Base-by-base conservation (phyloP, 2,329 filamentous ascomycete species). In the Diaporthe eres region DNA sequence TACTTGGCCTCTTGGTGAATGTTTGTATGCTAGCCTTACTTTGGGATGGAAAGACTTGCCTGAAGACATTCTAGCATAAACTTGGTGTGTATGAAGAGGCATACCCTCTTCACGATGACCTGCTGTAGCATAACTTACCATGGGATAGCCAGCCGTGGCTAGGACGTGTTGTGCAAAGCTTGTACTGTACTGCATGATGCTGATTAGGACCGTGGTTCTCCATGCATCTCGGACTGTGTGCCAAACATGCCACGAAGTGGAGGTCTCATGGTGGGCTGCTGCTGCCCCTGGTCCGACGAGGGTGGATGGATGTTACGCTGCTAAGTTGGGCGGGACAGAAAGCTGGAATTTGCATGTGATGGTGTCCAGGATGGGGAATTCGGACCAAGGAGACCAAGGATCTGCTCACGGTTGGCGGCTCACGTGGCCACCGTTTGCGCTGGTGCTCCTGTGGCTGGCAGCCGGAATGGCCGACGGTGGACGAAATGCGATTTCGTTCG, bases 271-370 rank as follows among this genome's bases (percentile, higher is more conserved):
- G 39, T 44, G n/a, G 39, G 39, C 39, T 28, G 25, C 25, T 47
- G 39, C 25, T 42, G 37, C 60, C 39, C 47, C 47, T 39, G 65
- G 65, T 53, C 31, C 15, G 47, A 19, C 22, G 65, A 17, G 39
- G 63, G 47, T 19, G 65, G 10, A 34, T 39, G 37, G 65, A 68
- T 68, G 65, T n/a, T 39, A 68, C 65, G 31, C 47, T 55, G 53
- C 17, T 28, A 15, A 13, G 60, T 10, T 28, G 15, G 61, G 61
- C 61, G 42, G 61, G 28, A 47, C 42, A 7, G 17, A 25, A 5
- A 31, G 37, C 44, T 65, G 47, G 57, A 57, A 65, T 73, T 71
- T 75, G 68, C 74, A 75, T 75, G 74, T 75, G 74, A 75, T 68
- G 39, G 51, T 51, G 61, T 47, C 47, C 55, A 51, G 70, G 47